Evolutionary conservation across 2,329 filamentous ascomycete species (phyloP), one percentile per base, ranked within the genome.

Genomic region (Ophiostoma quercus): DNA sequence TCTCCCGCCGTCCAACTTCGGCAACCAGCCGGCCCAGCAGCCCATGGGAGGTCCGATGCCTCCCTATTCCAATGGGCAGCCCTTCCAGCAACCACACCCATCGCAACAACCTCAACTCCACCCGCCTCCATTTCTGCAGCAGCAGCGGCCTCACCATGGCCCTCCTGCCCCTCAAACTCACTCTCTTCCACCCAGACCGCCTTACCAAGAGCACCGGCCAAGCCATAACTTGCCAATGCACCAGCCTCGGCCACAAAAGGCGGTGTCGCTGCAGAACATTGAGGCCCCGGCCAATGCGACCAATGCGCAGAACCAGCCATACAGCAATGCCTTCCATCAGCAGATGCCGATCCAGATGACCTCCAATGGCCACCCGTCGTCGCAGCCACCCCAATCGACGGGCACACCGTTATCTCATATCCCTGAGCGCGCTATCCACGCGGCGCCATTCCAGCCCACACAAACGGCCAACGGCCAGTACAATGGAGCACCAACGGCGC

Each of bases 211-310:
- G 76, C 87, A 82, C 74, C 80, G 83, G 62, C 79, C 83, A 5
- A 82, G 78, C 73, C 78, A 81, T 62, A 79, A 81, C 63, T 82
- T 86, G 74, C 86, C 92, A 0, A 97, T 98, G 88, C 92, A 98
- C 77, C 95, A 98, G 78, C 95, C 95, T 70, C 90, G 92, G 68
- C 94, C 95, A 9, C 94, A 98, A 79, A 98, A 98, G 83, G 85
- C 93, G 6, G 92, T 98, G 41, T 97, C 94, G 11, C 88, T 98
- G 71, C 92, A 92, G 70, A 93, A 92, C 75, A 97, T 98, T 74
- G 95, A 98, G 79, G 91, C 91, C 8, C 92, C 94, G 3, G 88
- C 87, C 2, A 88, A 87, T 5, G 51, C 65, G 22, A n/a, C 32
- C 72, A 67, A 29, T 25, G 29, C 3, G 22, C 68, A 12, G 12